phyloP scores from a whole-genome alignment of 352 stramenopile species.

The Phytophthora macrochlamydospora region DNA sequence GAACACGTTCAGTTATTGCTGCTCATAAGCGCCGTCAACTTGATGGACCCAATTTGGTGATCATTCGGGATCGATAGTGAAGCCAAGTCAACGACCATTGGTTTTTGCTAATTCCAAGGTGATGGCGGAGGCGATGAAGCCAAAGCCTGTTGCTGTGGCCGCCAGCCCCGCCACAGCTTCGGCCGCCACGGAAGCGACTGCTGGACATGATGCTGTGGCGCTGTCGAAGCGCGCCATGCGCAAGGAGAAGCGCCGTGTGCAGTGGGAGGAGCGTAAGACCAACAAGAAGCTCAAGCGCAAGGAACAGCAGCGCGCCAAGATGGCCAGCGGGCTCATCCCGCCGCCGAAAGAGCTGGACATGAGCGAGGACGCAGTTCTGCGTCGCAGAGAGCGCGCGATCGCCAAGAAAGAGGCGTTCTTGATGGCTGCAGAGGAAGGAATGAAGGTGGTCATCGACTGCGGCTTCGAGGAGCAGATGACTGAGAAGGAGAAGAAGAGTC shows the following conservation, averaged over 20 bases:
- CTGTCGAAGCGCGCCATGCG: conserved; percentile 64
- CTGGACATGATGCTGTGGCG: conserved; percentile 10
- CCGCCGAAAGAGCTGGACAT: conserved; percentile 71
- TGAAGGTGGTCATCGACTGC: conserved; percentile 93
- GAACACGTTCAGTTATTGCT: background rate
- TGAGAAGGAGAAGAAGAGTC: conserved; percentile 92
- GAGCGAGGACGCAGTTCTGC: conserved; percentile 74
- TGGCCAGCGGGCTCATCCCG: conserved; percentile 27
- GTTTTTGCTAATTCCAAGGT: conserved; percentile 2
- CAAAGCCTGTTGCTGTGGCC: background rate
- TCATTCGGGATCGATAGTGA: conserved; percentile 8
- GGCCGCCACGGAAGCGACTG: conserved; percentile 1
- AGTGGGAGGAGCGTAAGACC: conserved; percentile 83
- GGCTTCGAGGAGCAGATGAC: conserved; percentile 94
- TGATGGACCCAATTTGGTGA: no score
- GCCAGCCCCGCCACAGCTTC: conserved; percentile 2
- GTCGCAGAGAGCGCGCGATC: conserved; percentile 59
- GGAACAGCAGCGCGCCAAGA: conserved; percentile 46
- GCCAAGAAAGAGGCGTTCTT: conserved; percentile 79
- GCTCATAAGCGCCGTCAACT: no score
- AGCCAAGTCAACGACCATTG: conserved; percentile 22
- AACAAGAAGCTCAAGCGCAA: conserved; percentile 85
- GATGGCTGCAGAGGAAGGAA: conserved; percentile 84
- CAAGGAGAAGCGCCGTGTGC: conserved; percentile 63
- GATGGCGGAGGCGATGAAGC: conserved; percentile 4